Evolutionary conservation across 202 grass and related monocot species (phyloP).

Genomic region (Musa balbisiana): DNA sequence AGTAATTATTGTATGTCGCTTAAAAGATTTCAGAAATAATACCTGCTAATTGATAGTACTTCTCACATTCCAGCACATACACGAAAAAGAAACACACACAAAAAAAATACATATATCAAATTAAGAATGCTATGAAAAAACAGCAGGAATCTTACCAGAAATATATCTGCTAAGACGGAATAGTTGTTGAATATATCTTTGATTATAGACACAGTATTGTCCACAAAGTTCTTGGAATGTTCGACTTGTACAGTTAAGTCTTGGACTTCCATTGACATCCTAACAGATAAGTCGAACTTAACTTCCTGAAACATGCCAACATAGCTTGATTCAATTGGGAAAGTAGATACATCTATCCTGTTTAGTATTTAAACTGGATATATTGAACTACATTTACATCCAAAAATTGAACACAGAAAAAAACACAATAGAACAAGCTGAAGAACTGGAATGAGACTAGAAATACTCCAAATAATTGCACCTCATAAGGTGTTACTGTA

Average conservation of each 20-base stretch:
- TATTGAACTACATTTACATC: constrained; percentile 3
- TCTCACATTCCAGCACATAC: not conserved
- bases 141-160: constrained; percentile 32
- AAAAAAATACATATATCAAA: not conserved
- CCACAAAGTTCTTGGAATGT: constrained; percentile 46
- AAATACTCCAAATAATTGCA: not conserved
- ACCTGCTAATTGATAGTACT: not conserved
- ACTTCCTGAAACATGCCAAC: constrained; percentile 37
- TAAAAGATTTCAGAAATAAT: not conserved
- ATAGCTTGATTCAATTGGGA: not conserved
- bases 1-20: not conserved
- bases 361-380: constrained; percentile 5
- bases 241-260: constrained; percentile 38
- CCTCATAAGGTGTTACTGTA: constrained; percentile 33
- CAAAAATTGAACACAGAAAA: not conserved
- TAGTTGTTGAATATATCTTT: constrained; percentile 48
- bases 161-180: constrained; percentile 29
- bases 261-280: constrained; percentile 33
- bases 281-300: constrained; percentile 17
- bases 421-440: constrained; percentile 11
- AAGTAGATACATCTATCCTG: constrained; percentile 23
- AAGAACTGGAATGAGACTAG: not conserved
- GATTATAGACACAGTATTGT: constrained; percentile 51
- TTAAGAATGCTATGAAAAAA: not conserved
- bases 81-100: not conserved